Evolutionary conservation across 1,284 basidiomycete genomes (phyloP).

Genomic region (Ustilago esculenta): DNA sequence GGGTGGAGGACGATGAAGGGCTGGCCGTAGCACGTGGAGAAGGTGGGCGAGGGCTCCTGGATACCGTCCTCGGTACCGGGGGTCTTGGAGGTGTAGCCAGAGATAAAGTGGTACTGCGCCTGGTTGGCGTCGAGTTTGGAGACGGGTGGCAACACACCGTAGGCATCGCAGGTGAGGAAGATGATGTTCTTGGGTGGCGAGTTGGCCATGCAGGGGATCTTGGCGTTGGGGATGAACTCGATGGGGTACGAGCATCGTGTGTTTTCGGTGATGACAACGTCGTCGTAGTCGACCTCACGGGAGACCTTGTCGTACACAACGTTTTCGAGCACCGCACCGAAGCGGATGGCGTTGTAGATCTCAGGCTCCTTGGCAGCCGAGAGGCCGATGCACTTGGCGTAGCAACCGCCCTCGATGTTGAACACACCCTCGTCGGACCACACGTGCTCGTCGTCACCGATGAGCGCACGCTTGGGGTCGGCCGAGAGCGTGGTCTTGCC

Average conservation of each 20-base stretch:
- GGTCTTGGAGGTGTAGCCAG: constrained; percentile 82
- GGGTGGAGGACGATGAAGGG: constrained; percentile 96
- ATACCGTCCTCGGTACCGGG: constrained; percentile 99
- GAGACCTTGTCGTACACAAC: constrained; percentile 93
- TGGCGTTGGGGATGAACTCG: constrained; percentile 87
- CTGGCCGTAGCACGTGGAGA: constrained; percentile 98
- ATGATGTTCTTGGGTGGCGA: constrained; percentile 80
- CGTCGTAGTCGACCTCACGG: constrained; percentile 93
- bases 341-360: constrained; percentile 94
- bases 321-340: constrained; percentile 97
- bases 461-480: constrained; percentile 61
- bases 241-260: constrained; percentile 79
- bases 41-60: constrained; percentile 96
- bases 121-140: constrained; percentile 91
- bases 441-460: constrained; percentile 67
- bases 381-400: constrained; percentile 98
- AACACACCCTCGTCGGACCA: constrained; percentile 79
- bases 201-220: constrained; percentile 70
- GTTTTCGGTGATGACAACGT: constrained; percentile 96
- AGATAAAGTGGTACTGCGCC: constrained; percentile 79
- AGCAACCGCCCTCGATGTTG: constrained; percentile 99
- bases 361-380: constrained; percentile 96
- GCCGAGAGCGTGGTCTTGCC: constrained; percentile 79
- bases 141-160: constrained; percentile 96
- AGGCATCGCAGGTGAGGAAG: constrained; percentile 98